Evolutionary conservation across 2,329 filamentous ascomycete genomes (phyloP).

Genomic region (Ophiocordyceps robertsii): DNA sequence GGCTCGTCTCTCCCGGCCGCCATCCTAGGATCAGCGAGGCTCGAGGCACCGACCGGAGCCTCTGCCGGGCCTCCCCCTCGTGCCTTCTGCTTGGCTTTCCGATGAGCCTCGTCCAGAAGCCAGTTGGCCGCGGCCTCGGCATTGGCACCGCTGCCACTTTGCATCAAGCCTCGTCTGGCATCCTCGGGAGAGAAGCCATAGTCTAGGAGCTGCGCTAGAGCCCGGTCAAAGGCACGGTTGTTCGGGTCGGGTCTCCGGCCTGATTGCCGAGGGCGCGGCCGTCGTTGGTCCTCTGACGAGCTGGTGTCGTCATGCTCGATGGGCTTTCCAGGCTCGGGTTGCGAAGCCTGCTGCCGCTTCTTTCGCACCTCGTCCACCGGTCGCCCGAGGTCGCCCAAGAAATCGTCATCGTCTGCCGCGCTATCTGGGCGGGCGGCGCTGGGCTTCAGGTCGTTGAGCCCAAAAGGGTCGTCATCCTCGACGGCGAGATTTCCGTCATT

Average conservation of each 20-base stretch:
- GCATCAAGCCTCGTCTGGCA: constrained; percentile 64
- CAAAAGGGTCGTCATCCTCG: constrained; percentile 85
- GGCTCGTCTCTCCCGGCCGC: constrained; percentile 46
- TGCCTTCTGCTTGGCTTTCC: constrained; percentile 62
- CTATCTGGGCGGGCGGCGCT: constrained; percentile 10
- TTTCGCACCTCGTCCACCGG: constrained; percentile 51
- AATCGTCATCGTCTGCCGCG: constrained; percentile 45
- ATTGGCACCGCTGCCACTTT: constrained; percentile 67
- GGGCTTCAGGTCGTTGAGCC: constrained; percentile 50
- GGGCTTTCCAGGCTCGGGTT: constrained; percentile 38
- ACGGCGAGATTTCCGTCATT: constrained; percentile 27
- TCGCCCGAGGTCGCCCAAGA: constrained; percentile 49
- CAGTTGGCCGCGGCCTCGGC: constrained; percentile 80
- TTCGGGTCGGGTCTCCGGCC: constrained; percentile 11
- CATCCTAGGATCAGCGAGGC: constrained; percentile 17
- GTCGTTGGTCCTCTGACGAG: constrained; percentile 27
- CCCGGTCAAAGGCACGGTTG: constrained; percentile 49
- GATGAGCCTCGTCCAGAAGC: constrained; percentile 83
- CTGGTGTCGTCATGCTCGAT: constrained; percentile 36
- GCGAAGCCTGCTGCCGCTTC: constrained; percentile 25
- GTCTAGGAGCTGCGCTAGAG: constrained; percentile 79
- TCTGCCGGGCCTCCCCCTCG: constrained; percentile 31
- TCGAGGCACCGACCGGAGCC: not conserved
- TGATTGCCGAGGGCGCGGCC: constrained; percentile 8
- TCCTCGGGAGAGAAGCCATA: constrained; percentile 88